Base-by-base conservation (phyloP, 768 basidiomycete genomes). In the Lepiota venenata region DNA sequence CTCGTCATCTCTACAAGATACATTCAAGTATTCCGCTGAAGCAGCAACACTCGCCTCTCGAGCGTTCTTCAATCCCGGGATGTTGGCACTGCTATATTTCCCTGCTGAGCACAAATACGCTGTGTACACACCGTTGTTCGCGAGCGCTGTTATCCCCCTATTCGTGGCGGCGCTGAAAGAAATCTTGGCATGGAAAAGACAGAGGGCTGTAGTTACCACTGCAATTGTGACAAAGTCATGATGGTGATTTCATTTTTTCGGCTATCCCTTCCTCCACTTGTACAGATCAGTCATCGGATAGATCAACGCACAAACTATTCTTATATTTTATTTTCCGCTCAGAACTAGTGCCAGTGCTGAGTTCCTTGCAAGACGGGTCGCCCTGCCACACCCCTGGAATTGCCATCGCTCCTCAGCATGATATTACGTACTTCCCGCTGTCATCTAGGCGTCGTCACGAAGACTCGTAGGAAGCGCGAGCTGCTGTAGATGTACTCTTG, bases 91-190 rank as follows among this genome's bases (percentile, higher is more conserved):
- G 65, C 77, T 99, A 18, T 99, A 99, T 70, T 98, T 98, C 71
- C 97, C 97, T 18, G 87, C 93, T 16, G 97, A 98, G 65, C 97
- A 98, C 74, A 98, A 91, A 66, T 95, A 93, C 67, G 95, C 95
- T 2, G 93, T 99, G 8, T 98, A 98, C 67, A 87, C 92, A 0
- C 96, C 97, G 0, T 70, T 99, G 32, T 98, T 99, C 66, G 96
- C 92, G 2, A 94, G 93, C 45, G 81, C 93, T 6, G 77, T 90
- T 2, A 87, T 95, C 25, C 94, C 95, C 4, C 68, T 98, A 50
- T 56, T 93, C 9, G 84, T 90, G 2, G 84, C 90, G 1, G 75
- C 87, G 10, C 58, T 91, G 20, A 80, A 84, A 64, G 94, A 96
- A 67, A 48, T 89, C n/a, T 63, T 74, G 38, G 80, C 79, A 0